Evolutionary conservation across 2,329 filamentous ascomycete genomes (phyloP), one percentile per base, ranked within the genome.

Genomic region (Apiospora arundinis): DNA sequence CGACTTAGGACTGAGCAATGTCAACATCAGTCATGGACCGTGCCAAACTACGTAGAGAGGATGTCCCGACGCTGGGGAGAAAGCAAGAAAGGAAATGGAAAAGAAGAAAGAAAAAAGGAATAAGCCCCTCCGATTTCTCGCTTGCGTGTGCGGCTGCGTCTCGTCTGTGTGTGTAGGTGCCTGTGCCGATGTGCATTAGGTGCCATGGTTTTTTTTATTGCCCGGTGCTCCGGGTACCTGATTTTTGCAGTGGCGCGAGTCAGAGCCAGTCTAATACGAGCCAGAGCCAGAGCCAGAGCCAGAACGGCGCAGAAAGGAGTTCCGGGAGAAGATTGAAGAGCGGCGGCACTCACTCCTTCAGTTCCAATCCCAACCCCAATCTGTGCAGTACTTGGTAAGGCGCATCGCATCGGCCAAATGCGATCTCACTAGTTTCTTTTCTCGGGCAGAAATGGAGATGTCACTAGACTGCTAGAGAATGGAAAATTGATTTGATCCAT

Each of bases 201-300:
- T 48, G 45, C 44, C 14, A 48, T 48, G 45, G 42, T 45, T 45
- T 45, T 45, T 45, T 45, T 45, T 48, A 48, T 48, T 40, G 21
- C 56, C 56, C 56, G 28, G 56, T 28, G 28, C 56, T 63, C 56
- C 56, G 56, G 56, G 56, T 63, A 63, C 56, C 56, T 63, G 56
- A 63, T n/a, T 37, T 63, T 63, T 23, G 56, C 18, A 23, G 18
- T 63, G 56, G 32, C 32, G 56, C 56, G 56, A 63, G 56, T 63
- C 56, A 63, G 56, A 1, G 18, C 12, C 37, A 63, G n/a, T n/a
- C 18, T 40, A 40, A 63, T 23, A 40, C 32, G 9, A 60, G 6
- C 28, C 28, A 40, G 40, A 40, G 40, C 56, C 28, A 40, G 40
- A 40, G 40, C 56, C 25, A 60, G 49, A 60, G 8, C 23, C 21